Conservation (phyloP, 768 basidiomycete genomes). For the Amanita rimosa region DNA sequence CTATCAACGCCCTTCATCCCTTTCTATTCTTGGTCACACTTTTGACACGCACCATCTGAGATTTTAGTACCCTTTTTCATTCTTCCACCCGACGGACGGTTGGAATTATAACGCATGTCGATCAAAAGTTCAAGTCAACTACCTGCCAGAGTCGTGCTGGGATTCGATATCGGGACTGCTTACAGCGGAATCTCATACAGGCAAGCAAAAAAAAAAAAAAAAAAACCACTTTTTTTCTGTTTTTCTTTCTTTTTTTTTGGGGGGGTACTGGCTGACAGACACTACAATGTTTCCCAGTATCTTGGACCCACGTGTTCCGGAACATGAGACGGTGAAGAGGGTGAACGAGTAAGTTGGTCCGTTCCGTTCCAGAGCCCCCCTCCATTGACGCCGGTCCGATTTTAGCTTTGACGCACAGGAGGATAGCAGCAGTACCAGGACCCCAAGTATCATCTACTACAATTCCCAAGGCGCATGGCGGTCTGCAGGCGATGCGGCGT, state of each 20-base stretch:
- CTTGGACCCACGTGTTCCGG: constrained; percentile 22
- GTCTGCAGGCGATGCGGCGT: constrained; percentile 13
- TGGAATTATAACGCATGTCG: too few species aligned
- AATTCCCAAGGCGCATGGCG: constrained; percentile 4
- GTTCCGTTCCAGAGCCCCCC: background rate
- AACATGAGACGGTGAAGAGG: background rate
- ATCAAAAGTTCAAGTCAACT: background rate
- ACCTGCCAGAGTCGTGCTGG: constrained; percentile 24
- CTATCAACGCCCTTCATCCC: too few species aligned
- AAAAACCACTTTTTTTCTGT: too few species aligned
- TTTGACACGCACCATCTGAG: background rate
- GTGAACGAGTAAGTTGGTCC: background rate
- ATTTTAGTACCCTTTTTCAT: too few species aligned
- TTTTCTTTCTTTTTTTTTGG: too few species aligned
- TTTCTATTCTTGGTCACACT: constrained; percentile 1
- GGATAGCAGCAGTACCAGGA: constrained; percentile 3
- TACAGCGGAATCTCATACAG: constrained; percentile 33
- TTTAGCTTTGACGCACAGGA: constrained; percentile 4
- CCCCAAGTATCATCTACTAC: constrained; percentile 3
- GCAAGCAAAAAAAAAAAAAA: too few species aligned
- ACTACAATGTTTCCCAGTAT: too few species aligned
- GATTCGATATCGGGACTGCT: constrained; percentile 32
- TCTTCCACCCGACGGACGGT: too few species aligned
- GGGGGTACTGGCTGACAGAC: too few species aligned
- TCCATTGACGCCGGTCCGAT: background rate